Evolutionary conservation across 2,329 filamentous ascomycete species (phyloP).

Genomic region (Alternaria sp.): DNA sequence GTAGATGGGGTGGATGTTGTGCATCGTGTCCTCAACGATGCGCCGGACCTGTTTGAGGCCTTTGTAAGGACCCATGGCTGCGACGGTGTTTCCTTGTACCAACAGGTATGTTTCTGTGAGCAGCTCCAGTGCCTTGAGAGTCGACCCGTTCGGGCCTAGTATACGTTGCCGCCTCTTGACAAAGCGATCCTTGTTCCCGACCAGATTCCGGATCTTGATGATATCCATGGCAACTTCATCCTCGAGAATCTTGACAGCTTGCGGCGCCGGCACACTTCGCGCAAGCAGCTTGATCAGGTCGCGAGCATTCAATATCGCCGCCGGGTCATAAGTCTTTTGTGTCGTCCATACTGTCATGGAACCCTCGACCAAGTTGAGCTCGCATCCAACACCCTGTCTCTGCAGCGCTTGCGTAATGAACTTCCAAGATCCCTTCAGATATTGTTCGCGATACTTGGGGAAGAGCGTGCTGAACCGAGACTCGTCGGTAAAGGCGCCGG

Average conservation of each 20-base stretch:
- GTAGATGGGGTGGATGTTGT: constrained; percentile 88
- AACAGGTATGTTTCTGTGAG: constrained; percentile 88
- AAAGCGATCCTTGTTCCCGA: constrained; percentile 93
- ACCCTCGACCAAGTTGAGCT: constrained; percentile 92
- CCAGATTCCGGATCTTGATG: constrained; percentile 91
- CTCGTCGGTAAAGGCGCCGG: constrained; percentile 89
- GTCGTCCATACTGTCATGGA: constrained; percentile 98
- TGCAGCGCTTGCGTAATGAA: constrained; percentile 86
- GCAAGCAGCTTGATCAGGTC: constrained; percentile 94
- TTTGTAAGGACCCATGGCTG: constrained; percentile 90
- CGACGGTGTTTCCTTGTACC: constrained; percentile 95
- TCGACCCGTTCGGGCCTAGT: constrained; percentile 88
- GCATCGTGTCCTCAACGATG: constrained; percentile 91
- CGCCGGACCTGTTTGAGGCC: constrained; percentile 90
- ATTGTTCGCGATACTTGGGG: constrained; percentile 95
- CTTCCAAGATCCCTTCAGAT: constrained; percentile 92
- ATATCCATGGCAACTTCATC: constrained; percentile 93
- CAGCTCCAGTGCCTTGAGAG: constrained; percentile 91
- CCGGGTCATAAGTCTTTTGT: constrained; percentile 88
- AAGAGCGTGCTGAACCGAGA: constrained; percentile 88
- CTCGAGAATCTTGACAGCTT: constrained; percentile 92
- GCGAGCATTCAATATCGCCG: constrained; percentile 89
- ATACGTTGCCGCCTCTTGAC: constrained; percentile 94
- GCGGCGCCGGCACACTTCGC: constrained; percentile 82
- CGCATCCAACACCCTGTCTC: constrained; percentile 87